Conservation (phyloP, 345 rosid species). For the Populus simonii region DNA sequence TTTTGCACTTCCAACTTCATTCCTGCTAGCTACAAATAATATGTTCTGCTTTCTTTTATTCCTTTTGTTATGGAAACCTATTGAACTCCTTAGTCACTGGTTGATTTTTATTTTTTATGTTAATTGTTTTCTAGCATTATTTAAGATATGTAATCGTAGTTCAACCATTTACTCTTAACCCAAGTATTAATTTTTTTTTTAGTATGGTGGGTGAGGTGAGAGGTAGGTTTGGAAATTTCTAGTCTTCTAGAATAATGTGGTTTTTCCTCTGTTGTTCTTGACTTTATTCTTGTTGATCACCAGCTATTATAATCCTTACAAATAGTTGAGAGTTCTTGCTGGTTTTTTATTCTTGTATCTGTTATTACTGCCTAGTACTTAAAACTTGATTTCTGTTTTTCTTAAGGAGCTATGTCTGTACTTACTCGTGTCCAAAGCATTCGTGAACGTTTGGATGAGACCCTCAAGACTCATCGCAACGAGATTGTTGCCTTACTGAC, state of each 20-base stretch:
- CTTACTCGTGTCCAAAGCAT: conserved; percentile 66
- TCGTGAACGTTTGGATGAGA: conserved; percentile 71
- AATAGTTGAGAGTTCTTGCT: neutral
- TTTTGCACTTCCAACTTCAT: neutral
- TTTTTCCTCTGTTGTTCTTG: conserved; percentile 12
- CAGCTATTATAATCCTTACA: conserved; percentile 7
- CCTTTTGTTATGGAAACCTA: neutral
- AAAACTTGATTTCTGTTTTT: neutral
- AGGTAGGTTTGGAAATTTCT: conserved; percentile 27
- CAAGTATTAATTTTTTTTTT: neutral
- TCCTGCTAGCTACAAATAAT: neutral
- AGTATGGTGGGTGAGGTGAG: conserved; percentile 19
- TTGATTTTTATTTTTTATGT: neutral
- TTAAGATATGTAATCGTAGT: neutral
- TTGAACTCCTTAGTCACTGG: neutral
- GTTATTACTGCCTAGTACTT: neutral
- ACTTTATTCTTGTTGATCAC: neutral
- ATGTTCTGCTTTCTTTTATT: neutral
- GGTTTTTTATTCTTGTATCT: neutral
- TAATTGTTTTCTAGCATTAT: neutral
- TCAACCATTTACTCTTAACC: neutral
- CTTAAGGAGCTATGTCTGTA: conserved; percentile 40
- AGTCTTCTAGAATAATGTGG: conserved; percentile 24
- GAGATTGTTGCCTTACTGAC: conserved; percentile 69
- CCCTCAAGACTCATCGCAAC: conserved; percentile 61